phyloP scores from a whole-genome alignment of 495 filamentous ascomycete genomes.

The Aspergillus nanangensis region DNA sequence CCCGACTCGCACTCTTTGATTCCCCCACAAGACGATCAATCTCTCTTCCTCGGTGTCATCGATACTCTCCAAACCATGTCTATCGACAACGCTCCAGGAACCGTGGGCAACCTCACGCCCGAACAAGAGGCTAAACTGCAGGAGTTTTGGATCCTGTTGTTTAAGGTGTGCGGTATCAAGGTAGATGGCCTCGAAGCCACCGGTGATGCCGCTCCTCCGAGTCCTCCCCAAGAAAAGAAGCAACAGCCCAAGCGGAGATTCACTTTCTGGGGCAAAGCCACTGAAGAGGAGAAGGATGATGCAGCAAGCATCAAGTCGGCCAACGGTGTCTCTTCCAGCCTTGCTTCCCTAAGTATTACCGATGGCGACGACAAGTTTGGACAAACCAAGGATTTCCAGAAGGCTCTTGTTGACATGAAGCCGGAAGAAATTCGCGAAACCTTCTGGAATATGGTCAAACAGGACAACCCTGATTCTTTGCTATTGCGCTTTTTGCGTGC shows the following conservation, averaged over 20 bases:
- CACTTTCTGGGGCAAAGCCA: slow-evolving; percentile 52
- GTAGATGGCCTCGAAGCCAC: slow-evolving; percentile 25
- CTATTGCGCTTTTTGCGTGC: slow-evolving; percentile 87
- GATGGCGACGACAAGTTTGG: slow-evolving; percentile 89
- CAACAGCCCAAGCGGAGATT: slow-evolving; percentile 63
- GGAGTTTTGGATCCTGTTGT: slow-evolving; percentile 74
- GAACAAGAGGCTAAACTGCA: slow-evolving; percentile 87
- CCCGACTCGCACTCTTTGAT: slow-evolving; percentile 4
- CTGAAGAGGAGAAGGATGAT: slow-evolving; percentile 56
- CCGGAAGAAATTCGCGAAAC: slow-evolving; percentile 76
- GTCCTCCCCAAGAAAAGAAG: slow-evolving; percentile 47
- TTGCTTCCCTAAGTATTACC: slow-evolving; percentile 30
- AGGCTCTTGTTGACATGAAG: slow-evolving; percentile 66
- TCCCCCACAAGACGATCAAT: slow-evolving; percentile 11
- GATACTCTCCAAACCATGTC: slow-evolving; percentile 40
- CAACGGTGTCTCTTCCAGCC: slow-evolving; percentile 26
- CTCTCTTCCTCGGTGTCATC: slow-evolving; percentile 33
- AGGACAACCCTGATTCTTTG: slow-evolving; percentile 86
- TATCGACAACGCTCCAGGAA: slow-evolving; percentile 56
- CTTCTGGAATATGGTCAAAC: slow-evolving; percentile 95
- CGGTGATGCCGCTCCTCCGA: slow-evolving; percentile 18
- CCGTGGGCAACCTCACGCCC: slow-evolving; percentile 79
- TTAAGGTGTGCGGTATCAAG: slow-evolving; percentile 74
- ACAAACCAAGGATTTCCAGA: slow-evolving; percentile 79
- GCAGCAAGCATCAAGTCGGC: slow-evolving; percentile 23